phyloP scores from a whole-genome alignment of 257 asterid species.

The Thymus quinquecostatus region DNA sequence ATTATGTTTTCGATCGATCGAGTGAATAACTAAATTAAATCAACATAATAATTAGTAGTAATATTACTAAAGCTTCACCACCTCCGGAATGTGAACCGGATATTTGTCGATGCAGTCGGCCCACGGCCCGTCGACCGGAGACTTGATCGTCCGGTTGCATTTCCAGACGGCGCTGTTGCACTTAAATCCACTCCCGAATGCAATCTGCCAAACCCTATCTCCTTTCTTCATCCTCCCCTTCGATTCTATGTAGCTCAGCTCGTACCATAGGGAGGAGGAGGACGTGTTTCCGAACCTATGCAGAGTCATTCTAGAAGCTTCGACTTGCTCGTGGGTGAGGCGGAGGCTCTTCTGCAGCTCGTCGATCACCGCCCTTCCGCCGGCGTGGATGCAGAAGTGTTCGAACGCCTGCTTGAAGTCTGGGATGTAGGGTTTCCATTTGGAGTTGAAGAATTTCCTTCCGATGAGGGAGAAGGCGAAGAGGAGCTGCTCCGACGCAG shows the following conservation, averaged over 20 bases:
- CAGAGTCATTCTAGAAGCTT: constrained; percentile 66
- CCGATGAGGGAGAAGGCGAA: constrained; percentile 44
- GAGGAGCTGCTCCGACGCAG: constrained; percentile 56
- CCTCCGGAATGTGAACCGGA: constrained; percentile 52
- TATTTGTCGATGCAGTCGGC: constrained; percentile 51
- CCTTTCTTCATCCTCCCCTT: constrained; percentile 74
- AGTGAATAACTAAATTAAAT: neutral
- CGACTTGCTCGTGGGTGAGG: constrained; percentile 61
- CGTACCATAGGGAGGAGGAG: constrained; percentile 72
- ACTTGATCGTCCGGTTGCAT: constrained; percentile 46
- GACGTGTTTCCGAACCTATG: constrained; percentile 74
- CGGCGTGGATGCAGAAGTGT: constrained; percentile 75
- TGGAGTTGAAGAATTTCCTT: constrained; percentile 40
- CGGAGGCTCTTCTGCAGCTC: constrained; percentile 59
- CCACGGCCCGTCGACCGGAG: constrained; percentile 52
- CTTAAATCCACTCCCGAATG: constrained; percentile 60
- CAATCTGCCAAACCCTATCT: constrained; percentile 68
- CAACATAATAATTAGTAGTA: neutral
- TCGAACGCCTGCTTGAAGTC: constrained; percentile 66
- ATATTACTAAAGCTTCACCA: constrained; percentile 39
- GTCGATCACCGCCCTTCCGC: constrained; percentile 75
- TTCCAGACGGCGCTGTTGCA: constrained; percentile 60
- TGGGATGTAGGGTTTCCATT: constrained; percentile 51
- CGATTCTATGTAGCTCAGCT: constrained; percentile 63
- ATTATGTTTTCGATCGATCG: neutral